Evolutionary conservation across 148 eudicot species (phyloP), one percentile per base, ranked within the genome.

Genomic region (Beta vulgaris): DNA sequence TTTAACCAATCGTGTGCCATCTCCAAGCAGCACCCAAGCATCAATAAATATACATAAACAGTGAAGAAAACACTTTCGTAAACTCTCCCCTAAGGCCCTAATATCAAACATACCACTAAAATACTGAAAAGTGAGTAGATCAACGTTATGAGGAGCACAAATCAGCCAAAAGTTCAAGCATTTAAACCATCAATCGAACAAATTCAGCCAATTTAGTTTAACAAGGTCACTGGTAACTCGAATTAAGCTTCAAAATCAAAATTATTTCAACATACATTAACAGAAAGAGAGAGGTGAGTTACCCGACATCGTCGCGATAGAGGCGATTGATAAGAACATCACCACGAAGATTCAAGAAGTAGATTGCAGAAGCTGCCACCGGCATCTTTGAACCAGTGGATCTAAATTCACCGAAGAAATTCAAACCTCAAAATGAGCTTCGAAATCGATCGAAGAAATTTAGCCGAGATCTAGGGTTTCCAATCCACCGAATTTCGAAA

Each of bases 241-340:
- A 75, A 53, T 49, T 60, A 0, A 61, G 42, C 64, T n/a, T 16
- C 1, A 28, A 40, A 4, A 65, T 49, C 53, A 70, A 48, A 44
- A 19, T 51, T 1, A 19, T 46, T 37, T 49, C 11, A 18, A 51
- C 4, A 26, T 1, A 6, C 12, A 26, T 31, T 26, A 11, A 72
- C 28, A 66, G 43, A n/a, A 54, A 51, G 69, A 26, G 67, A 54
- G 55, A 25, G 48, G 73, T 19, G 39, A 31, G 37, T 1, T 85
- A 95, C 98, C 98, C 98, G 71, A 92, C 98, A 68, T 95, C 98
- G 54, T 95, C 98, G 66, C 97, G 96, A 62, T 95, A 95, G 77
- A 92, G 97, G 73, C 98, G 98, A 84, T 95, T 95, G 83, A 95
- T 95, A 79, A 95, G 98, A 59, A 95, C 98, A 89, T 95, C 98